Evolutionary conservation across 1,139 yeast genomes (phyloP).

Genomic region (Zygosaccharomyces pseudobailii): DNA sequence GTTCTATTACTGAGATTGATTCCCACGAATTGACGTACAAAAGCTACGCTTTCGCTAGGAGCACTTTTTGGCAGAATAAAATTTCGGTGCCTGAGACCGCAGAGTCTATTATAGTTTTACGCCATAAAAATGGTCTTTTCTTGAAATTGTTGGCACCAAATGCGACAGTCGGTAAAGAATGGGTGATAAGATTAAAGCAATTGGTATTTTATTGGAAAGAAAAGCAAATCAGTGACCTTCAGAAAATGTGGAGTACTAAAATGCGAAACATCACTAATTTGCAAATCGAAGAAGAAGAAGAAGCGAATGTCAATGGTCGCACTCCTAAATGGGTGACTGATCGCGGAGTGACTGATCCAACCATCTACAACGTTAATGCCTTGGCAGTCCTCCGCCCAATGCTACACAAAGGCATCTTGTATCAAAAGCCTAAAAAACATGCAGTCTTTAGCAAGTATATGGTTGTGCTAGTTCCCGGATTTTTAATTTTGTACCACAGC

Average conservation of each 20-base stretch:
- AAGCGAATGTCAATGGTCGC: slow-evolving; percentile 50
- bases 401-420: slow-evolving; percentile 56
- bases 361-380: slow-evolving; percentile 51
- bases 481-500: slow-evolving; percentile 49
- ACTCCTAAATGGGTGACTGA: slow-evolving; percentile 51
- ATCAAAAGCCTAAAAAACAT: slow-evolving; percentile 65
- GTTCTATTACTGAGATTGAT: slow-evolving; percentile 34
- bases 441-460: slow-evolving; percentile 56
- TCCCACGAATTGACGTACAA: slow-evolving; percentile 16
- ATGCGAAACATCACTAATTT: slow-evolving; percentile 45
- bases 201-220: slow-evolving; percentile 57
- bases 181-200: slow-evolving; percentile 52
- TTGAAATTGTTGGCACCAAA: slow-evolving; percentile 58
- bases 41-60: slow-evolving; percentile 36
- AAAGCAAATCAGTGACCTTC: slow-evolving; percentile 42
- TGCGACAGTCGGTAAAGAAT: slow-evolving; percentile 48
- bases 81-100: slow-evolving; percentile 10
- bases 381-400: slow-evolving; percentile 58
- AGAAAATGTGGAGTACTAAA: slow-evolving; percentile 39
- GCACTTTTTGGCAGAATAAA: slow-evolving; percentile 41
- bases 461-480: slow-evolving; percentile 69
- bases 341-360: slow-evolving; percentile 51
- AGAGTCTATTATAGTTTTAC: slow-evolving; percentile 18
- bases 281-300: slow-evolving; percentile 52
- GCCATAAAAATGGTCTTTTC: slow-evolving; percentile 43